Base-by-base conservation (phyloP, 495 filamentous ascomycete genomes). In the Amorphotheca resinae region DNA sequence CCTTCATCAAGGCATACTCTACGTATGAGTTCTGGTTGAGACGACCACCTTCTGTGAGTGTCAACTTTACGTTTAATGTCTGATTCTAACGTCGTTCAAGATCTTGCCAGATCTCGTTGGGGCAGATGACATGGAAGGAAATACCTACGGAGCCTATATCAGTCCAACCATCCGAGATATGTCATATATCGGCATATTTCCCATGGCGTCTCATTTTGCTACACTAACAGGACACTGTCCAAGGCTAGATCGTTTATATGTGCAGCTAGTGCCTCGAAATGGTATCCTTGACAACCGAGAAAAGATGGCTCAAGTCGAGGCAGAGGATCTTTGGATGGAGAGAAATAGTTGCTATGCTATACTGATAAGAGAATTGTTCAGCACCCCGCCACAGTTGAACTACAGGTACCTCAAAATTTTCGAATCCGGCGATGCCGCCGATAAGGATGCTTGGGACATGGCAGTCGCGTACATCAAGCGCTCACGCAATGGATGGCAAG, bases 131-230 rank as follows among this genome's bases (percentile, higher is more conserved):
- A 21, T 34, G 17, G 2, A 8, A 5, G 18, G 31, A 8, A 33
- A 48, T 28, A 5, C 5, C 5, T 11, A 32, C 18, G 14, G 18
- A 3, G 15, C 46, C 12, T n/a, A 48, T n/a, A 45, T 56, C 9
- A 46, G 40, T n/a, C 47, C 51, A 21, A 54, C 62, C 11, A 39
- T 70, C 16, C 52, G 56, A 23, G 61, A 66, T 23, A 45, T 72
- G 28, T 61, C 59, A 28, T 70, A 70, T 48, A 59, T 72, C 32
- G 65, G 63, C 44, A 63, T 69, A 33, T 72, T 69, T 43, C 67
- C 67, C 1, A 54, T 64, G 22, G 46, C 53, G 4, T 46, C 49
- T 2, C 66, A 70, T 45, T 60, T 69, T 41, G 33, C 48, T 33
- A 26, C 45, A 1, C 48, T 70, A 0, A 50, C 63, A 3, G 34